Base-by-base conservation (phyloP, 75 land plant genomes). In the Pseudotsuga menziesii region DNA sequence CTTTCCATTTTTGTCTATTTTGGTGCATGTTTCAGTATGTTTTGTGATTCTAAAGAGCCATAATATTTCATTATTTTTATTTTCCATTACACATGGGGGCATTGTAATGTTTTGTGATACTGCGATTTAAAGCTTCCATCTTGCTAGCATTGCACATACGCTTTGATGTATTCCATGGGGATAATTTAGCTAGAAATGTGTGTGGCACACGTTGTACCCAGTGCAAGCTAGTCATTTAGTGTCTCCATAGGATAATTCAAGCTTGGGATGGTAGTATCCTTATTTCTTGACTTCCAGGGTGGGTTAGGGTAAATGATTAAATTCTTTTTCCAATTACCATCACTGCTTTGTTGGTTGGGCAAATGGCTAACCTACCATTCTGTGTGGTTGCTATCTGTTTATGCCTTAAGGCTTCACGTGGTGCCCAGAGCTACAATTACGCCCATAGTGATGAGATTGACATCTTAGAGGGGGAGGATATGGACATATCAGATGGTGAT, bases 401-500 rank as follows among this genome's bases (percentile, higher is more conserved):
- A 39, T 23, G 26, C 29, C 60, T 2, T 6, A n/a, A 91, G 93
- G 88, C 71, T 56, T 61, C 76, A 4, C 82, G 87, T 2, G 81
- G 58, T 57, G 84, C 88, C 9, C 54, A 76, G 2, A 36, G 77
- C 0, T 76, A 59, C 44, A 72, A n/a, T 26, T 44, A 48, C 52
- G 35, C 58, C 56, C 27, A 66, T 15, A 74, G 15, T 59, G 48
- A 29, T 62, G 76, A 56, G 26, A 63, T 74, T 52, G 79, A 78
- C 39, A 54, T 71, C 57, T 71, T 32, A 52, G 79, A 78, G 8
- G 26, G 20, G 57, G 90, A 83, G 56, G 94, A 92, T 75, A 89
- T 92, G 91, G 94, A 92, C 71, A 87, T 80, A 39, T 88, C 92
- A 17, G 89, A 87, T 12, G 88, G 85, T 35, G 94, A 87, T 20